Percentiles rank a stretch among this genome's conserved stretches.
These are phyloP conservation scores for Rhizophagus sp. DNA, from an alignment of 192 early-diverging fungal species.

Conservation along the genomic window DNA sequence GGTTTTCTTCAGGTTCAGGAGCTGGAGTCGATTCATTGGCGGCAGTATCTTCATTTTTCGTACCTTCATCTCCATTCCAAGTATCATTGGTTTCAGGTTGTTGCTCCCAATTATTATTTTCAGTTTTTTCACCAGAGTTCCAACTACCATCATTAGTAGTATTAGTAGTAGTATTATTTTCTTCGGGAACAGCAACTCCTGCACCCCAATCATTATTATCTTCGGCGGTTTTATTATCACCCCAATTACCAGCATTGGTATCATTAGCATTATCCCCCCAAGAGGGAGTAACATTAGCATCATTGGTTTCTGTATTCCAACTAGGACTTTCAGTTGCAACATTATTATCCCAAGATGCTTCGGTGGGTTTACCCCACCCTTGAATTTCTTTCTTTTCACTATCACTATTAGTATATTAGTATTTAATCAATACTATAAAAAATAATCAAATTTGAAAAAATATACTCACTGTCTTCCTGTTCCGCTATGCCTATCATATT, in stretches of 20 bases:
- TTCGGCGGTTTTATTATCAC: conserved; percentile 1
- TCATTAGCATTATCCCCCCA: not conserved
- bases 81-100: not conserved
- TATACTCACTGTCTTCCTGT: conserved; percentile 62
- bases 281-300: not conserved
- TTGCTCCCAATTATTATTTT: not conserved
- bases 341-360: conserved; percentile 50
- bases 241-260: conserved; percentile 9
- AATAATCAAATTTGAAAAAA: not conserved
- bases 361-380: conserved; percentile 71
- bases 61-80: not conserved
- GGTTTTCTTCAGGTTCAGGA: conserved; percentile 76
- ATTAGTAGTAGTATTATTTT: not conserved
- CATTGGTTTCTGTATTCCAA: not conserved
- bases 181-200: not conserved
- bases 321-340: conserved; percentile 42
- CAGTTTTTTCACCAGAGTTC: not conserved
- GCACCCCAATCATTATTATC: not conserved
- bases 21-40: conserved; percentile 44
- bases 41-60: conserved; percentile 36
- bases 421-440: conserved; percentile 6
- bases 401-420: conserved; percentile 47
- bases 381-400: conserved; percentile 91
- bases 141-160: not conserved
- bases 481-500: conserved; percentile 85